A percentile compares a stretch with the other conserved stretches of the same genome.
These are phyloP conservation scores for Skeletonema tropicum DNA, from an alignment of 108 stramenopile genomes.

Conservation along the genomic window DNA sequence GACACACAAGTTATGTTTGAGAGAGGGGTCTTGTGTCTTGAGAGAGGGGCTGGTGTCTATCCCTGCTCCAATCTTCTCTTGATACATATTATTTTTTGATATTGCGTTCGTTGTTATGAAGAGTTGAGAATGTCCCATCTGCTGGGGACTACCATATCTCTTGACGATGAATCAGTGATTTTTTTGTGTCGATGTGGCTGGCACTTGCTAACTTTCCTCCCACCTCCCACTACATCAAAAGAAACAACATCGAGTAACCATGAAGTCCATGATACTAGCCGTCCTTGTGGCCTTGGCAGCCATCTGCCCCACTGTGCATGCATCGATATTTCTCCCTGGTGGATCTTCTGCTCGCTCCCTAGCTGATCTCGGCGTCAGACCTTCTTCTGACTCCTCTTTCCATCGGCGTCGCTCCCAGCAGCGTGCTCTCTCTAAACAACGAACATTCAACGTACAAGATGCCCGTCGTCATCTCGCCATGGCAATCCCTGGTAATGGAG, in stretches of 20 bases:
- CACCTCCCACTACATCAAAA: no score
- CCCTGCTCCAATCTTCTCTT: no score
- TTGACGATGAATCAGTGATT: not conserved
- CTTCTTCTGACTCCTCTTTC: slow-evolving; percentile 22
- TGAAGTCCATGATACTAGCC: not conserved
- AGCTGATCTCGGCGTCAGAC: slow-evolving; percentile 10
- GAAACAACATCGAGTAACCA: not conserved
- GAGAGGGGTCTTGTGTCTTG: no score
- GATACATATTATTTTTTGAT: no score
- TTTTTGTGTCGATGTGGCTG: not conserved
- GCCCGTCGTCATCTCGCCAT: slow-evolving; percentile 56
- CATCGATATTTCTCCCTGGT: slow-evolving; percentile 39
- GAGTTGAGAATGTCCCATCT: no score
- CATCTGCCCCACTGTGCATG: not conserved
- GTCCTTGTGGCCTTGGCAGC: slow-evolving; percentile 5
- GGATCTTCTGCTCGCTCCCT: slow-evolving; percentile 15
- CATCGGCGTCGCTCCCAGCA: slow-evolving; percentile 37
- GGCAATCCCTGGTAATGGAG: slow-evolving; percentile 87
- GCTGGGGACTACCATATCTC: no score
- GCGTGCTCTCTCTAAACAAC: slow-evolving; percentile 12
- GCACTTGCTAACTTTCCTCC: not conserved
- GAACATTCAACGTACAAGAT: not conserved
- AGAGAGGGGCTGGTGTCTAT: no score
- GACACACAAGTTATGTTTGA: no score
- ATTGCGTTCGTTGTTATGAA: no score